Evolutionary conservation across 176 grass and related monocot species (phyloP), one percentile per base, ranked within the genome.

Genomic region (Avena insularis): DNA sequence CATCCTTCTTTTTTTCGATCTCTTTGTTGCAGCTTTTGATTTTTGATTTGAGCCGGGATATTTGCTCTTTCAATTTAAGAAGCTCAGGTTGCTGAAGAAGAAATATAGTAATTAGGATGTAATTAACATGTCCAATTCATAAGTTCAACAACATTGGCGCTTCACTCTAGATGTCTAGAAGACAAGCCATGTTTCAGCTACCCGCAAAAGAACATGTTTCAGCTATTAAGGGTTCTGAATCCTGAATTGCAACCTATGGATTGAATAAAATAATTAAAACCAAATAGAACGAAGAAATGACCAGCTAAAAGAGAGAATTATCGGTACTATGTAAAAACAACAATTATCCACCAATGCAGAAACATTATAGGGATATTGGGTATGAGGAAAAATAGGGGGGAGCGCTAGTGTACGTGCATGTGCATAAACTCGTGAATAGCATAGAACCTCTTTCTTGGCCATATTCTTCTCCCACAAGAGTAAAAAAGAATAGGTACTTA

Each of bases 1-100:
- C 96, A 56, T 98, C 92, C 88, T 95, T 98, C 86, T 94, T 98
- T 86, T 89, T 98, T 7, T 98, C 93, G 51, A 95, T 90, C 90
- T 98, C 93, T 79, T 98, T 98, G 61, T 86, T 91, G 87, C 90
- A 93, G 72, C 96, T 98, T 89, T 98, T 98, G 62, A 98, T 95
- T 94, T 98, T 98, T 50, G 96, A 98, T 88, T 91, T 92, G 56
- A 98, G 90, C n/a, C 96, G 92, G 75, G 96, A 96, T 87, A 78
- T 95, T 89, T 98, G 92, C 60, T 98, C 96, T 85, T 90, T 98
- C 75, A 98, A 69, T 86, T 89, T 94, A 63, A 98, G 93, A 79
- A 96, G 96, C 78, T 96, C 96, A 45, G 96, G 96, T 96, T 96
- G 96, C 96, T 98, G 91, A 73, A 83, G 62, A 88, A 75, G 66